Evolutionary conservation across 2,329 filamentous ascomycete species (phyloP).

Genomic region (Cryoendolithus antarcticus): DNA sequence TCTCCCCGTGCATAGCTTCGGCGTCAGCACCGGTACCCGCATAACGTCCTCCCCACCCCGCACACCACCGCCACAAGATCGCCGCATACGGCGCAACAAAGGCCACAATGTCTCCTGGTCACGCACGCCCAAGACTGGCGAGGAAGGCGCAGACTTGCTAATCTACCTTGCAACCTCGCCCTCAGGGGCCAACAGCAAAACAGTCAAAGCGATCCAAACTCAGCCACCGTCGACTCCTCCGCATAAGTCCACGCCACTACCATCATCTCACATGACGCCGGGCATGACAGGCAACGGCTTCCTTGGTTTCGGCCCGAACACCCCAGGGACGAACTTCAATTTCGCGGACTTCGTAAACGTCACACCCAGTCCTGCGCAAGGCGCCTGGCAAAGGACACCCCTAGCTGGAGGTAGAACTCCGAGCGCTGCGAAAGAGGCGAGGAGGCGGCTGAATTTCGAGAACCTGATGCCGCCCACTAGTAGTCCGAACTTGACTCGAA

Average conservation of each 20-base stretch:
- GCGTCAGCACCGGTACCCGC: conserved; percentile 34
- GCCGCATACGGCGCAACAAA: conserved; percentile 21
- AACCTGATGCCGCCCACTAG: conserved; percentile 48
- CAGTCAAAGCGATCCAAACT: conserved; percentile 6
- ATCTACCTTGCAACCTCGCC: conserved; percentile 88
- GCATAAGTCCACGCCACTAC: conserved; percentile 46
- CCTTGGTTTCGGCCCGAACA: conserved; percentile 52
- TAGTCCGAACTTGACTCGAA: conserved; percentile 24
- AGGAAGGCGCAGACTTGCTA: conserved; percentile 74
- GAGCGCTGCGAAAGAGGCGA: conserved; percentile 46
- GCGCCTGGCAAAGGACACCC: conserved; percentile 58
- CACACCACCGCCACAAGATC: conserved; percentile 51
- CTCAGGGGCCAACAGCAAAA: conserved; percentile 56
- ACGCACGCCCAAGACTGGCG: conserved; percentile 48
- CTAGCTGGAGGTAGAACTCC: conserved; percentile 52
- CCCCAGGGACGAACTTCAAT: conserved; percentile 77
- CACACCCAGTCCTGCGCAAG: conserved; percentile 87
- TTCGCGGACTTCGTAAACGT: conserved; percentile 97
- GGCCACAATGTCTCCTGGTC: conserved; percentile 27
- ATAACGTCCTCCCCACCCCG: conserved; percentile 68
- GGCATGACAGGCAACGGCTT: conserved; percentile 47
- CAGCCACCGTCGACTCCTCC: conserved; percentile 43
- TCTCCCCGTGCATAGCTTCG: conserved; percentile 64
- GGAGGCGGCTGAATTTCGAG: conserved; percentile 73
- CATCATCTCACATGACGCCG: conserved; percentile 80